Evolutionary conservation across 371 early-diverging fungal genomes (phyloP).

Genomic region (Mortierella sp.): DNA sequence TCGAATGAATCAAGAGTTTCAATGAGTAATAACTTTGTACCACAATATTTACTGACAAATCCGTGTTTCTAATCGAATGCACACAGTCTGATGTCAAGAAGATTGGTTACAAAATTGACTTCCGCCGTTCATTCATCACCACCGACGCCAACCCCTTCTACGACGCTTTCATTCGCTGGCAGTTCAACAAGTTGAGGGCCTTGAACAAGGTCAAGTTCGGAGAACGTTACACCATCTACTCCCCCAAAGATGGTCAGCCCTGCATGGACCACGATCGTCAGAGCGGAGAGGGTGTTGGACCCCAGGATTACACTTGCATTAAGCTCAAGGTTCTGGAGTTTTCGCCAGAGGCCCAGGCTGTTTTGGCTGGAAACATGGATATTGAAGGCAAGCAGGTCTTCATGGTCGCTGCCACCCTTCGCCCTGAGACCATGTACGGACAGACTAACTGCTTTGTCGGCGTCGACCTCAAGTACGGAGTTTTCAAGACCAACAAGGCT

Average conservation of each 20-base stretch:
- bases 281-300: conserved; percentile 98
- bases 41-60: not conserved
- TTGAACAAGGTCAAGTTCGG: conserved; percentile 96
- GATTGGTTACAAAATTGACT: conserved; percentile 96
- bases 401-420: conserved; percentile 96
- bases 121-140: conserved; percentile 99
- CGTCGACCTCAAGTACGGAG: conserved; percentile 90
- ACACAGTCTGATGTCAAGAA: conserved; percentile 80
- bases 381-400: conserved; percentile 84
- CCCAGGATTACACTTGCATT: conserved; percentile 96
- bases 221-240: conserved; percentile 99
- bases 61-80: conserved; percentile 3
- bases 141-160: conserved; percentile 99
- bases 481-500: conserved; percentile 80
- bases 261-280: conserved; percentile 99
- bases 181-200: conserved; percentile 94
- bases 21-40: not conserved
- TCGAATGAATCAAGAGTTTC: not conserved
- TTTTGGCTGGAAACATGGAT: conserved; percentile 64
- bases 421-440: conserved; percentile 99
- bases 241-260: conserved; percentile 97
- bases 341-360: conserved; percentile 62
- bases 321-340: conserved; percentile 86
- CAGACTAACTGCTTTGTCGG: conserved; percentile 99
- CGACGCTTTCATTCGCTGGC: conserved; percentile 99